phyloP scores from a whole-genome alignment of 192 early-diverging fungal species.

The Rhizophagus sp. region DNA sequence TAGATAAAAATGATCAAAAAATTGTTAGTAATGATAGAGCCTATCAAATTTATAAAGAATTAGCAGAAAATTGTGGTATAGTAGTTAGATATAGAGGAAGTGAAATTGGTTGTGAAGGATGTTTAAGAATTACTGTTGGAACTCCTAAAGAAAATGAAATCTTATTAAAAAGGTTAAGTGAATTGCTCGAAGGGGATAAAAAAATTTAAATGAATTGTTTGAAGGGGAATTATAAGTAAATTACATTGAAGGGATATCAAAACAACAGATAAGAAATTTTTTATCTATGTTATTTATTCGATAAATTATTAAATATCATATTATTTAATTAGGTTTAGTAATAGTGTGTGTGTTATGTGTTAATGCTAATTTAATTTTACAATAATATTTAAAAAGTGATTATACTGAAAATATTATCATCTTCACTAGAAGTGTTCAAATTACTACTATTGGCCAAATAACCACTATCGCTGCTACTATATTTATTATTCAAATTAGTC shows the following conservation, averaged over 20 bases:
- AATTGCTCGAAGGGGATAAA: not conserved
- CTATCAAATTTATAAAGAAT: conserved; percentile 68
- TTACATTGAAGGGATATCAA: no score
- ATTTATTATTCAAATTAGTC: not conserved
- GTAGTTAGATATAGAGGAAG: conserved; percentile 94
- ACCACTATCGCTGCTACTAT: not conserved
- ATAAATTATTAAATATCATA: no score
- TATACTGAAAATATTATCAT: not conserved
- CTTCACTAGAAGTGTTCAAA: not conserved
- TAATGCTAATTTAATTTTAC: no score
- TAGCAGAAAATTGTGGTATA: conserved; percentile 84
- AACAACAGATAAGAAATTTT: no score
- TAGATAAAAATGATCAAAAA: conserved; percentile 58
- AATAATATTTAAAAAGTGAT: no score
- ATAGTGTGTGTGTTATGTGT: no score
- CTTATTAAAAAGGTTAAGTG: not conserved
- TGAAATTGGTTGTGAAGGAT: conserved; percentile 91
- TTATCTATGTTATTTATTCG: no score
- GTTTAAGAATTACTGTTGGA: conserved; percentile 93
- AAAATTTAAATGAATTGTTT: no score
- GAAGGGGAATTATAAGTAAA: no score
- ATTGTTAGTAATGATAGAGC: conserved; percentile 72
- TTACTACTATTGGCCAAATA: not conserved
- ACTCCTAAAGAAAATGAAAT: conserved; percentile 77
- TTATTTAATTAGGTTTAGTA: no score